Evolutionary conservation across 2,329 filamentous ascomycete species (phyloP).

Genomic region (Chaetomium sp.): DNA sequence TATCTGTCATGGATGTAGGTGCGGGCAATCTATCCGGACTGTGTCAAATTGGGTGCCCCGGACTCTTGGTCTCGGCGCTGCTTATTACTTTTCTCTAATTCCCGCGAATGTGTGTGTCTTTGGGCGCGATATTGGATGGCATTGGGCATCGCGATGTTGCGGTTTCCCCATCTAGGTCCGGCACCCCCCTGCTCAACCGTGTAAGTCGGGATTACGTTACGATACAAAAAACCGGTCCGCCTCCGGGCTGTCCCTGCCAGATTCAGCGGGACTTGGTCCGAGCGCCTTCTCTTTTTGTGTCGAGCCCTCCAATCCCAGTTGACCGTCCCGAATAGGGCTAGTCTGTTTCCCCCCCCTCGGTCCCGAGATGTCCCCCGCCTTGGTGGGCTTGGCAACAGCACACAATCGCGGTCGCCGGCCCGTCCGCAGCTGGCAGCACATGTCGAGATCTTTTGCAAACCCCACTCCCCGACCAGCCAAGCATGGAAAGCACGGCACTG

Average conservation of each 20-base stretch:
- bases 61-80: constrained; percentile 20
- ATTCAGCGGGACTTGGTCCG: neutral
- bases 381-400: too few species aligned
- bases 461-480: neutral
- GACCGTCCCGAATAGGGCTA: constrained; percentile 17
- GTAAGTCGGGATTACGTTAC: constrained; percentile 12
- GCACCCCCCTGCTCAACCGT: constrained; percentile 23
- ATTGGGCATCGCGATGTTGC: constrained; percentile 22
- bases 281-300: constrained; percentile 19
- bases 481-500: neutral
- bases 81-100: constrained; percentile 2
- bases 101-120: constrained; percentile 7
- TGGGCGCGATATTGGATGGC: neutral
- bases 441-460: neutral
- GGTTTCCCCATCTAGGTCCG: constrained; percentile 30
- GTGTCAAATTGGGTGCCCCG: constrained; percentile 22
- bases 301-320: constrained; percentile 11
- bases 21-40: constrained; percentile 31
- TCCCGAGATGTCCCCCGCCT: constrained; percentile 11
- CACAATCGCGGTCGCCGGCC: neutral
- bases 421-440: constrained; percentile 7
- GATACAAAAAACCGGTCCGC: neutral
- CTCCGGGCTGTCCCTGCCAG: neutral
- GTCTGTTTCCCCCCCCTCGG: constrained; percentile 10
- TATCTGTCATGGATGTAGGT: neutral